Evolutionary conservation across 805 yeast species (phyloP), one percentile per base, ranked within the genome.

Genomic region (Ogataea angusta): DNA sequence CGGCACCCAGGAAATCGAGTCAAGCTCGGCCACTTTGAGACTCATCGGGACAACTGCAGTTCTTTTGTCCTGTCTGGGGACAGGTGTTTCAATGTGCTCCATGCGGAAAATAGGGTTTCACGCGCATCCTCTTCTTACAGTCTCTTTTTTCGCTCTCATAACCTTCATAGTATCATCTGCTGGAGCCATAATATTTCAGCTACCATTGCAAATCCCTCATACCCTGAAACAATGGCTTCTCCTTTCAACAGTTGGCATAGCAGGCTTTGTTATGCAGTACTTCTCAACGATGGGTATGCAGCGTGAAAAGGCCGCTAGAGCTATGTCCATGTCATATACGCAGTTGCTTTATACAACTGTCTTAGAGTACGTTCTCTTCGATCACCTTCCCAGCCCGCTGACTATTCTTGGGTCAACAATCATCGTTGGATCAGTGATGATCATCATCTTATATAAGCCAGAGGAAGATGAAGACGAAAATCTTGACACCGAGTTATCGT

Each of bases 211-310:
- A 43, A 50, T 75, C 1, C 95, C 95, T 1, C 73, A 70, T 13
- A 73, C 75, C n/a, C 21, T 49, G 1, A 67, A 66, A 52, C 91
- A 86, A 59, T 85, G 95, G 93, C 48, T 65, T 2, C 63, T 85
- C 15, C 72, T 89, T 47, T 40, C 64, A 1, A 57, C 72, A 16
- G 71, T 87, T 43, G 95, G 96, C 2, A 46, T 82, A 2, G 72
- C 85, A 38, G 97, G 97, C 0, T 90, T 89, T 61, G 63, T 80
- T 45, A 84, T 83, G 81, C 96, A 90, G 60, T 81, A 80, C 53
- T 65, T 82, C 26, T 62, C 85, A 34, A 85, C 96, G 0, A 78
- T 86, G 7, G 96, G 96, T 1, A 74, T 89, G 36, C 95, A 87
- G 59, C 69, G 86, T 40, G 95, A 85, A 47, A 73, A 70, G 45